Conservation (phyloP, 73 alveolate genomes). For the Paramecium octaurelia region DNA sequence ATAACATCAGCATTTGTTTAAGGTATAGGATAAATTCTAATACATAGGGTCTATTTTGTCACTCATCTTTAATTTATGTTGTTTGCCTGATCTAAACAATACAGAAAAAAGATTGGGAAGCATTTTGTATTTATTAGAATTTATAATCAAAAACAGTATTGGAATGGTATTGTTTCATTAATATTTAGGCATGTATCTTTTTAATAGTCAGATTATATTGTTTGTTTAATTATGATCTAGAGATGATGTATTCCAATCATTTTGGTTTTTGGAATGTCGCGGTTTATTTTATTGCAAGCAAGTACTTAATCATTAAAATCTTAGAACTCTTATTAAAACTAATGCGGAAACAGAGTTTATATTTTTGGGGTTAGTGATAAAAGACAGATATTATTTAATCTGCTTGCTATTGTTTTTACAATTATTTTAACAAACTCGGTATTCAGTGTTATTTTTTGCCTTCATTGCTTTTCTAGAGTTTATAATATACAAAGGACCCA, state of each 20-base stretch:
- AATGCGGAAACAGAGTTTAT: not conserved
- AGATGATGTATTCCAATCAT: not conserved
- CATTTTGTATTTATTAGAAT: not conserved
- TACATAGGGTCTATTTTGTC: not conserved
- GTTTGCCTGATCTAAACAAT: not conserved
- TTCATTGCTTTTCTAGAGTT: not conserved
- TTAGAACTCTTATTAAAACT: not conserved
- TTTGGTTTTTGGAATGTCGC: slow-evolving; percentile 37
- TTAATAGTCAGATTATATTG: not conserved
- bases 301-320: not conserved
- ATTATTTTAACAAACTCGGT: not conserved
- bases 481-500: not conserved
- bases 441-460: not conserved
- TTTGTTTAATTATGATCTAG: not conserved
- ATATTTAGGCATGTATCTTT: not conserved
- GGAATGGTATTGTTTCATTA: not conserved
- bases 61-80: not conserved
- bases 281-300: not conserved
- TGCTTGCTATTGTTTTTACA: not conserved
- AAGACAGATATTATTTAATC: not conserved
- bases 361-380: not conserved
- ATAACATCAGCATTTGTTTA: not conserved
- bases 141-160: not conserved
- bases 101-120: slow-evolving; percentile 27
- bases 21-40: not conserved